phyloP scores from a whole-genome alignment of 805 yeast species.

The Candida nemodendra region DNA sequence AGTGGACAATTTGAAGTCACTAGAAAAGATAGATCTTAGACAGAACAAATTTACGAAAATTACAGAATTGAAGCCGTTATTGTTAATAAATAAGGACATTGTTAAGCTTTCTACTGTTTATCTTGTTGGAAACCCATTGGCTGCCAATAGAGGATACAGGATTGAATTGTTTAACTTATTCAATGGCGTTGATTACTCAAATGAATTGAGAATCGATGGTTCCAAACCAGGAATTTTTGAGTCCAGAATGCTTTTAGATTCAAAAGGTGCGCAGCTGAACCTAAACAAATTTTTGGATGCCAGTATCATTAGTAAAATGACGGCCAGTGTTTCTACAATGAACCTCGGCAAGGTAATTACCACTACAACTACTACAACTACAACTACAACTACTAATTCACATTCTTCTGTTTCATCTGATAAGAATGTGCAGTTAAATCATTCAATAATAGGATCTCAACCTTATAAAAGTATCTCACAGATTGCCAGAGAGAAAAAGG shows the following conservation, averaged over 20 bases:
- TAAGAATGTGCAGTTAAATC: background rate
- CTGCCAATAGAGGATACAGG: constrained; percentile 42
- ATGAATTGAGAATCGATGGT: constrained; percentile 53
- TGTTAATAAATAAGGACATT: constrained; percentile 25
- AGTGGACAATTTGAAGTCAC: constrained; percentile 39
- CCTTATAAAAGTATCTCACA: background rate
- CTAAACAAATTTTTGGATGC: constrained; percentile 41
- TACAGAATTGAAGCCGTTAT: constrained; percentile 40
- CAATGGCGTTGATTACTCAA: constrained; percentile 50
- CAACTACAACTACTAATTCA: constrained; percentile 7
- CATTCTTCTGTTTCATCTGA: constrained; percentile 2
- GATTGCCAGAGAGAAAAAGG: background rate
- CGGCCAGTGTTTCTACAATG: constrained; percentile 38
- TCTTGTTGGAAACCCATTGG: constrained; percentile 39
- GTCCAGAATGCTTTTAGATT: constrained; percentile 51
- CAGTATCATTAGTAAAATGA: constrained; percentile 35
- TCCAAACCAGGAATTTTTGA: constrained; percentile 63
- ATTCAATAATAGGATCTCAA: background rate
- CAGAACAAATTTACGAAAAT: constrained; percentile 43
- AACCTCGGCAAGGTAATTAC: constrained; percentile 28
- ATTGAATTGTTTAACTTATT: constrained; percentile 54
- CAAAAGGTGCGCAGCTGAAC: constrained; percentile 44
- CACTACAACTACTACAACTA: constrained; percentile 22
- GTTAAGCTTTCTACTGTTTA: constrained; percentile 27
- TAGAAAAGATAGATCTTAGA: constrained; percentile 55